Base-by-base conservation (phyloP, 257 asterid species). In the Agastache rugosa region DNA sequence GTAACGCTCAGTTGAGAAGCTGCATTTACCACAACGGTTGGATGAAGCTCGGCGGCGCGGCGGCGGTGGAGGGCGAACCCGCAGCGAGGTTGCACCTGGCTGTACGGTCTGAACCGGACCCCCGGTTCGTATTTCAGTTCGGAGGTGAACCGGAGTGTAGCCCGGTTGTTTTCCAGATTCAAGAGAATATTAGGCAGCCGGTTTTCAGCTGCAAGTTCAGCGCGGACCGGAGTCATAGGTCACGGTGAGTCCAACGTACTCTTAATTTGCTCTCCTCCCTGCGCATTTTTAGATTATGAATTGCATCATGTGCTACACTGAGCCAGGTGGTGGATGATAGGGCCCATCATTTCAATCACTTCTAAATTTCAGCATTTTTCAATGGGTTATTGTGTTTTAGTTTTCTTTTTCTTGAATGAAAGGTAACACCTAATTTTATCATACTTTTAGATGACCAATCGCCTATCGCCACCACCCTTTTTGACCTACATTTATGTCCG, bases 81-180 rank as follows among this genome's bases (percentile, higher is more conserved):
- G 78, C n/a, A n/a, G n/a, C n/a, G n/a, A n/a, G n/a, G n/a, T n/a
- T n/a, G n/a, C 97, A 92, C 59, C 42, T 87, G 25, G 72, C 71
- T 0, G 92, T 92, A 75, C 89, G 96, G 73, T 86, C 96, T n/a
- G 91, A 92, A 63, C 92, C 97, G 77, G 97, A 92, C 62, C 97
- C 96, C 3, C 82, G 97, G 78, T 92, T 76, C 76, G 92, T 92
- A 54, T 92, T 92, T 68, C 97, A 92, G 76, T 92, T 92, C 66
- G 97, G 93, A 6, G 96, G 97, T 11, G 97, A 90, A 67, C 97
- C 97, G 82, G 92, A 92, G 83, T 88, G 96, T 44, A 92, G 96
- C 75, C 97, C 98, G 71, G 94, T 92, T 9, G 93, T 92, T 31
- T 90, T 84, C 50, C 98, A 92, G 85, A 84, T 90, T 74, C 96